These are phyloP conservation scores for Tulasnella calospora DNA, from an alignment of 768 basidiomycete species.

Conservation along the genomic window DNA sequence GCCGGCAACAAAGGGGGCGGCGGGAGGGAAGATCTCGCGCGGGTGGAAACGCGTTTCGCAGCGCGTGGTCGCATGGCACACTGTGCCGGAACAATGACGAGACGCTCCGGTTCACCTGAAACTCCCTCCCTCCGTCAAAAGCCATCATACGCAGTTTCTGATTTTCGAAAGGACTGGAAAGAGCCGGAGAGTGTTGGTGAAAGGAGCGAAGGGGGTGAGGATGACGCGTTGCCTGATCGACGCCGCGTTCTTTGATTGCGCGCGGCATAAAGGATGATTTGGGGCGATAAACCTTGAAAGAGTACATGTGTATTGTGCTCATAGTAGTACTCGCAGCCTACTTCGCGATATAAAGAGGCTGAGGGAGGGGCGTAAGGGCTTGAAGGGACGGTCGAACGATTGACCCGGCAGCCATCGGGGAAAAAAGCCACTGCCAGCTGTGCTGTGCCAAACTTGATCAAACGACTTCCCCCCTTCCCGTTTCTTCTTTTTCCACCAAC, in stretches of 20 bases:
- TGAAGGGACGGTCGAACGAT: not conserved
- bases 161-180: not conserved
- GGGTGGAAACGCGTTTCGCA: not conserved
- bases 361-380: not conserved
- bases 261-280: not conserved
- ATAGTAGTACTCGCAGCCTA: not conserved
- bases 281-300: not conserved
- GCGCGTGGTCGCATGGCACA: not conserved
- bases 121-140: not conserved
- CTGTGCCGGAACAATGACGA: not conserved
- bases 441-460: slow-evolving; percentile 7
- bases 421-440: slow-evolving; percentile 7
- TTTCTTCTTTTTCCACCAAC: not conserved
- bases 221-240: not conserved
- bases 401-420: not conserved
- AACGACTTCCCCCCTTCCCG: not conserved
- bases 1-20: slow-evolving; percentile 3
- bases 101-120: not conserved
- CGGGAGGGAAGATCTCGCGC: not conserved
- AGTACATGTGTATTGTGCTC: not conserved
- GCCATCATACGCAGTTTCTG: not conserved
- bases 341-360: not conserved
- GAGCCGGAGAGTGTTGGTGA: not conserved
- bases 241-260: not conserved
- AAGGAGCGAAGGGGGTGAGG: not conserved